Conservation (phyloP, 768 basidiomycete species). For the Lenzites betulinus region DNA sequence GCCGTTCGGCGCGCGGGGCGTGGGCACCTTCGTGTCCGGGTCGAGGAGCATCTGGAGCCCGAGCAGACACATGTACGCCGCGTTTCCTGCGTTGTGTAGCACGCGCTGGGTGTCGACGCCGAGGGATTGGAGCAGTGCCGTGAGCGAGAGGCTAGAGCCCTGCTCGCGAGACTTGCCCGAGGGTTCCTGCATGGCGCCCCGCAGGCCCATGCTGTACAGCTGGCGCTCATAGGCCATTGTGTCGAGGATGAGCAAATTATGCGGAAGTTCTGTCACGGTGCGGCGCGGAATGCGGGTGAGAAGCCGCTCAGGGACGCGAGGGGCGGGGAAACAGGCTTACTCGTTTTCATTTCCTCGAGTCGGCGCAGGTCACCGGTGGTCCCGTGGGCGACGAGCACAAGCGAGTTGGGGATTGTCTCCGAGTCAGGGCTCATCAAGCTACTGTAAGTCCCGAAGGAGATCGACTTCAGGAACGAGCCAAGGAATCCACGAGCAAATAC, state of each 20-base stretch:
- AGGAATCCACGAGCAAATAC: neutral
- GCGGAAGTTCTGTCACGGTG: slow-evolving; percentile 58
- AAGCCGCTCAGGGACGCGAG: slow-evolving; percentile 30
- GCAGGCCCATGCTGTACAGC: slow-evolving; percentile 57
- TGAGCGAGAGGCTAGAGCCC: slow-evolving; percentile 62
- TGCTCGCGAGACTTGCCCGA: slow-evolving; percentile 53
- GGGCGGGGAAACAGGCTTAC: slow-evolving; percentile 43
- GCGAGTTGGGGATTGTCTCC: slow-evolving; percentile 65
- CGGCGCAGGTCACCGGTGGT: slow-evolving; percentile 57
- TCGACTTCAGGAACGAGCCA: neutral
- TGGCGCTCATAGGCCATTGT: slow-evolving; percentile 62
- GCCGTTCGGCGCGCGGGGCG: slow-evolving; percentile 12
- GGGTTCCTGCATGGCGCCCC: slow-evolving; percentile 63
- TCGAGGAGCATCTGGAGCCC: slow-evolving; percentile 70
- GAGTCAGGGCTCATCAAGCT: slow-evolving; percentile 77
- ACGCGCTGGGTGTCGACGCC: slow-evolving; percentile 44
- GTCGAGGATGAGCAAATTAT: slow-evolving; percentile 71
- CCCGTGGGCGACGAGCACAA: slow-evolving; percentile 72
- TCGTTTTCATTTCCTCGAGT: slow-evolving; percentile 79
- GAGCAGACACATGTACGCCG: slow-evolving; percentile 70
- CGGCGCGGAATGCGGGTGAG: slow-evolving; percentile 1
- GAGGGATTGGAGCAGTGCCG: slow-evolving; percentile 62
- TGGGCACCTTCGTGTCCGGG: slow-evolving; percentile 42
- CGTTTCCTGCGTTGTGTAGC: slow-evolving; percentile 79
- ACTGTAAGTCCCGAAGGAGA: slow-evolving; percentile 38